Percentiles rank a stretch among this genome's conserved stretches.
Conservation (phyloP, 352 stramenopile genomes). For the Phytophthora cryptogea region DNA sequence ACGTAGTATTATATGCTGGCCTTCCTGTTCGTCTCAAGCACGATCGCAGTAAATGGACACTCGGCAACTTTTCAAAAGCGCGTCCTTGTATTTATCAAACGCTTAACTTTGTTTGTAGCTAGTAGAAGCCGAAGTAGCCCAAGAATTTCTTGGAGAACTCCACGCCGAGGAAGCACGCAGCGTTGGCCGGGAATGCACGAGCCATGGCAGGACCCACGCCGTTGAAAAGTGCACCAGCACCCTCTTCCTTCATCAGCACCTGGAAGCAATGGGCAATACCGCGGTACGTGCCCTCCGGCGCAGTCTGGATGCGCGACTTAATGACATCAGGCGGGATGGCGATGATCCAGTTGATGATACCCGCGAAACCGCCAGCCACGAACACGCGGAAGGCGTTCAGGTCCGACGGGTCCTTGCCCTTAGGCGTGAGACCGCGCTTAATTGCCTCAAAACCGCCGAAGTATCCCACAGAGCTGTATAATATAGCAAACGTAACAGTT, state of each 20-base stretch:
- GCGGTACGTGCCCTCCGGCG: slow-evolving; percentile 94
- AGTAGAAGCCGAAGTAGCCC: slow-evolving; percentile 76
- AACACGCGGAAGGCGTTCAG: slow-evolving; percentile 92
- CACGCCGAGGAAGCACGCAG: slow-evolving; percentile 94
- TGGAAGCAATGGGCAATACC: slow-evolving; percentile 92
- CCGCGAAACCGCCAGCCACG: slow-evolving; percentile 93
- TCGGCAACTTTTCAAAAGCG: slow-evolving; percentile 8
- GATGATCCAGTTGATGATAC: slow-evolving; percentile 95
- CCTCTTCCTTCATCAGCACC: slow-evolving; percentile 95
- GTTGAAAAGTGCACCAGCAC: slow-evolving; percentile 92
- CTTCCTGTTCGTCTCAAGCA: background rate
- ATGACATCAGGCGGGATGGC: slow-evolving; percentile 96
- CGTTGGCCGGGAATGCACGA: slow-evolving; percentile 95
- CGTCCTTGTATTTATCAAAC: slow-evolving; percentile 27
- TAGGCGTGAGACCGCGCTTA: slow-evolving; percentile 86
- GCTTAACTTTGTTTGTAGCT: slow-evolving; percentile 22
- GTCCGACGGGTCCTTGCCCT: slow-evolving; percentile 79
- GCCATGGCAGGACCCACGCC: slow-evolving; percentile 94
- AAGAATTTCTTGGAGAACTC: slow-evolving; percentile 90
- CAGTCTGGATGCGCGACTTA: slow-evolving; percentile 97
- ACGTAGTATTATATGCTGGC: slow-evolving; percentile 24
- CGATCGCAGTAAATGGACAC: background rate
- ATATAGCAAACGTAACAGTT: slow-evolving; percentile 4
- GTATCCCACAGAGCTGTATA: slow-evolving; percentile 92
- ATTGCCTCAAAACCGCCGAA: slow-evolving; percentile 95